These are phyloP conservation scores for Xylariaceae sp. DNA, from an alignment of 2,329 filamentous ascomycete species.

Conservation along the genomic window DNA sequence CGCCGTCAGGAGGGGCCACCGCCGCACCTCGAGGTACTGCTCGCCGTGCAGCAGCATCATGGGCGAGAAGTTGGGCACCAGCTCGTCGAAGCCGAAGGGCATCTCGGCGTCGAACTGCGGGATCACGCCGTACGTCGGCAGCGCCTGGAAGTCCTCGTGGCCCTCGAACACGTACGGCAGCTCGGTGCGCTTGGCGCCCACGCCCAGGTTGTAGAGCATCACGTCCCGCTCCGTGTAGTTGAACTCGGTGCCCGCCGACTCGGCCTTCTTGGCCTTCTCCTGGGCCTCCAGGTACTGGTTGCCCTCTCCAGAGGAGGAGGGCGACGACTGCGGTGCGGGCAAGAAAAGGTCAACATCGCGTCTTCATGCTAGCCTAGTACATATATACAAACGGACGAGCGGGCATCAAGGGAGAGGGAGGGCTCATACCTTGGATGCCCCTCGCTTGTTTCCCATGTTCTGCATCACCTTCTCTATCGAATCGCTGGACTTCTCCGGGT, in stretches of 20 bases:
- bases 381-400: conserved; percentile 15
- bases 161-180: conserved; percentile 86
- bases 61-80: conserved; percentile 92
- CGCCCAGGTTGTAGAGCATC: conserved; percentile 90
- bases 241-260: conserved; percentile 59
- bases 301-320: conserved; percentile 30
- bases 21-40: conserved; percentile 92
- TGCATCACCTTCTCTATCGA: conserved; percentile 69
- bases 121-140: conserved; percentile 94
- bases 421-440: conserved; percentile 51
- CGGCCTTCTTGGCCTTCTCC: conserved; percentile 59
- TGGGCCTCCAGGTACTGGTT: conserved; percentile 69
- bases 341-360: conserved; percentile 15
- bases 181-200: conserved; percentile 87
- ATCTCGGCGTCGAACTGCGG: conserved; percentile 81
- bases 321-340: too few species aligned
- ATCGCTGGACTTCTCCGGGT: conserved; percentile 73
- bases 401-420: conserved; percentile 19
- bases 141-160: conserved; percentile 81
- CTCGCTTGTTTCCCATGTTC: conserved; percentile 74
- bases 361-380: conserved; percentile 18
- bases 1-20: conserved; percentile 83
- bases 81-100: conserved; percentile 71
- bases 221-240: conserved; percentile 78
- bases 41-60: conserved; percentile 99